Base-by-base conservation (phyloP, 73 alveolate species). In the Paramecium sexaurelia region DNA sequence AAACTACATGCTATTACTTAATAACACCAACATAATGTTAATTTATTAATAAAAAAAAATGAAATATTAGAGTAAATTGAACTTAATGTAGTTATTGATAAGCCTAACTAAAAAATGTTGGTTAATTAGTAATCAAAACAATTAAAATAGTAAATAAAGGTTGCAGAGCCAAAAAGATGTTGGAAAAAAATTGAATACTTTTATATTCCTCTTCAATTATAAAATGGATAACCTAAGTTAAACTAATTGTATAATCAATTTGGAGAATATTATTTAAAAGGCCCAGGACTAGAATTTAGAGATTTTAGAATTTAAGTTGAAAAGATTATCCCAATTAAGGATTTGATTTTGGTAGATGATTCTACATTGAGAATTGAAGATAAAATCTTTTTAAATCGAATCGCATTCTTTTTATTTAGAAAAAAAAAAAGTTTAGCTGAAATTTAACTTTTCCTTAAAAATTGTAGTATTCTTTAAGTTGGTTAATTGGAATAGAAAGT, bases 151-250 rank as follows among this genome's bases (percentile, higher is more conserved):
- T 27, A 71, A 35, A 35, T 71, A 2, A 33, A 32, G 13, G 13
- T 20, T 11, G 10, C 86, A 33, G 55, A 35, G 15, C 86, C 86
- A 71, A 35, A 71, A 71, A 71, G 56, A 71, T 19, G 26, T 35
- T 71, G 86, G 86, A 71, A 36, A 71, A 86, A 86, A 61, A 33
- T 86, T 13, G 93, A 86, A 61, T 86, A 86, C 19, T 86, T 86
- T 66, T 41, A 26, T 37, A 45, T 86, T 55, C 93, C 93, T 11
- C 61, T 75, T 86, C 22, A 86, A 35, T 85, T 55, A 17, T 55
- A 57, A 24, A 86, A 66, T 86, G 55, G 57, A 33, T 10, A 71
- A 27, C 32, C 55, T 35, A 35, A 71, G 26, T 61, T 61, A n/a
- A 61, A 61, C 26, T 22, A 61, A 61, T 32, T 61, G 22, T 61